Percentiles rank a stretch among this genome's conserved stretches.
Evolutionary conservation across 2,329 filamentous ascomycete genomes (phyloP).

Genomic region (Alternaria conjuncta): DNA sequence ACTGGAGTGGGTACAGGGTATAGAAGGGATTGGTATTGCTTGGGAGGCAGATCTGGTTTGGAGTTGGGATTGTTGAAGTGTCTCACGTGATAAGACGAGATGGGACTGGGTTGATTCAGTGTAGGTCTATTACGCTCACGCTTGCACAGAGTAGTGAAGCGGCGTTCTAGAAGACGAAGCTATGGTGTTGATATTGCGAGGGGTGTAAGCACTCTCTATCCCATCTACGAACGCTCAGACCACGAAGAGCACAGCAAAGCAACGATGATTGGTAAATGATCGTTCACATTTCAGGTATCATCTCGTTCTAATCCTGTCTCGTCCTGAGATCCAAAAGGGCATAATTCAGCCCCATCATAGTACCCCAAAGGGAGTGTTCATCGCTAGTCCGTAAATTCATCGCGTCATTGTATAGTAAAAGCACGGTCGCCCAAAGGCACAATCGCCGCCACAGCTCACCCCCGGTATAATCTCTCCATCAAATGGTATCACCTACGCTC

Average conservation of each 20-base stretch:
- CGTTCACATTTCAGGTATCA: neutral
- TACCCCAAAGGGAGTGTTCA: neutral
- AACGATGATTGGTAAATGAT: neutral
- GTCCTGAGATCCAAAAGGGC: neutral
- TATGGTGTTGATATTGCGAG: neutral
- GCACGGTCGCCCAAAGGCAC: neutral
- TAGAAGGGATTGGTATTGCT: too few relatives aligned
- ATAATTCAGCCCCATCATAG: neutral
- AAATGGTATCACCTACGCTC: neutral
- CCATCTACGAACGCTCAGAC: neutral
- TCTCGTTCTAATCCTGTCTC: neutral
- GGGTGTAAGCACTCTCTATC: neutral
- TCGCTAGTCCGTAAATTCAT: neutral
- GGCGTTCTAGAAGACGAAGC: neutral
- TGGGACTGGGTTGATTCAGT: neutral
- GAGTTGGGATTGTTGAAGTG: fast-evolving
- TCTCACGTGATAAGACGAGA: neutral
- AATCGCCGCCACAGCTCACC: neutral
- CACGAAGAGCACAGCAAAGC: neutral
- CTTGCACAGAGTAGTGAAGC: neutral
- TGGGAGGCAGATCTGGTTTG: neutral
- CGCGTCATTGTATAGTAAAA: neutral
- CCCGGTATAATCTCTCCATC: neutral
- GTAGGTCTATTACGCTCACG: neutral
- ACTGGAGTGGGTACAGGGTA: neutral